Percentiles rank a stretch among this genome's conserved stretches.
These are phyloP conservation scores for Lachnellula cervina DNA, from an alignment of 2,329 filamentous ascomycete genomes.

Conservation along the genomic window DNA sequence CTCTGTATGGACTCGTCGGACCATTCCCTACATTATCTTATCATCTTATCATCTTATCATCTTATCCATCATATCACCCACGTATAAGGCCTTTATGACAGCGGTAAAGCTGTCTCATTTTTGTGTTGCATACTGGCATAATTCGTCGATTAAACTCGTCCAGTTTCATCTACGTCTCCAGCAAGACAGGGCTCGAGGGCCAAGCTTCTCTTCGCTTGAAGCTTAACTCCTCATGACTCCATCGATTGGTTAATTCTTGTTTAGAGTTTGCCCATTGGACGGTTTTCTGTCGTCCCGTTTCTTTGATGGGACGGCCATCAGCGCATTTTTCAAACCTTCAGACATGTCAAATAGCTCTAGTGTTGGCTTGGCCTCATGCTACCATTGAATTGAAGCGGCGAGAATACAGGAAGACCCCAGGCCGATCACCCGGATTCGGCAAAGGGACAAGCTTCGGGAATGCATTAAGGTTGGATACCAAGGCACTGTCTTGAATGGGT, in stretches of 20 bases:
- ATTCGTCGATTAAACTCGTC: slow-evolving; percentile 22
- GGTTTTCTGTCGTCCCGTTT: slow-evolving; percentile 18
- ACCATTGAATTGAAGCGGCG: neutral
- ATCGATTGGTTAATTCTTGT: slow-evolving; percentile 17
- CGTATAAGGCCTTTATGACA: slow-evolving; percentile 9
- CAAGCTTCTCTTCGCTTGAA: slow-evolving; percentile 13
- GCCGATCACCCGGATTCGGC: neutral
- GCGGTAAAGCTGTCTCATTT: slow-evolving; percentile 12
- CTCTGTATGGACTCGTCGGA: neutral
- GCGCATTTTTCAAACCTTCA: too few species aligned
- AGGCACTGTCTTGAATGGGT: slow-evolving; percentile 6
- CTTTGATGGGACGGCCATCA: slow-evolving; percentile 11
- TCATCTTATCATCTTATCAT: neutral
- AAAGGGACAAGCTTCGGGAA: slow-evolving; percentile 7
- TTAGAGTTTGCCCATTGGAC: slow-evolving; percentile 18
- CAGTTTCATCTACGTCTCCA: slow-evolving; percentile 25
- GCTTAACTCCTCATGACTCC: slow-evolving; percentile 9
- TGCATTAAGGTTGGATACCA: slow-evolving; percentile 18
- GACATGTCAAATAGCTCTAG: slow-evolving; percentile 14
- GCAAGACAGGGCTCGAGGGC: slow-evolving; percentile 14
- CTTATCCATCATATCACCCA: slow-evolving; percentile 10
- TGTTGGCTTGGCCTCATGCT: slow-evolving; percentile 16
- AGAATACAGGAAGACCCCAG: neutral
- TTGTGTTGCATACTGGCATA: slow-evolving; percentile 17
- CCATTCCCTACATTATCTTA: neutral